Evolutionary conservation across 805 yeast species (phyloP).

Genomic region (Metschnikowia reukaufii): DNA sequence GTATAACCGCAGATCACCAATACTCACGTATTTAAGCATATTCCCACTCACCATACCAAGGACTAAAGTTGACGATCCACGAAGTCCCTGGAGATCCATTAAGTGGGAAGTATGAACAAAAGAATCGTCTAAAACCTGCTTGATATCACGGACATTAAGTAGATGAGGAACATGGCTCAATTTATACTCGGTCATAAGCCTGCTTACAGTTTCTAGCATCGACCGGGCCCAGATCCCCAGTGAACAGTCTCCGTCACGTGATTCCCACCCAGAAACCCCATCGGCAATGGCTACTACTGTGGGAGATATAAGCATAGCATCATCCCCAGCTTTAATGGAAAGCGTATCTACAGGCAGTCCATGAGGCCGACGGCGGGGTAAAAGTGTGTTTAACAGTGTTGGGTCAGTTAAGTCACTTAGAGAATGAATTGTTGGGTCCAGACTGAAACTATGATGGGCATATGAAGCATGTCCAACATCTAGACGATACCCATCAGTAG

Average conservation of each 20-base stretch:
- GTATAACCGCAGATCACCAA: slow-evolving; percentile 52
- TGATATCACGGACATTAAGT: slow-evolving; percentile 43
- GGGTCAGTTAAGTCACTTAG: slow-evolving; percentile 52
- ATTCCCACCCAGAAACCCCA: slow-evolving; percentile 59
- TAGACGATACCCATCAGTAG: slow-evolving; percentile 38
- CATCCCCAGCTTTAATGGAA: slow-evolving; percentile 55
- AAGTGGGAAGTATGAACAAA: slow-evolving; percentile 48
- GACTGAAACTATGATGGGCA: slow-evolving; percentile 45
- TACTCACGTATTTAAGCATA: slow-evolving; percentile 46
- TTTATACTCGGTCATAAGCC: slow-evolving; percentile 47
- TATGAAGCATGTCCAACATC: slow-evolving; percentile 46
- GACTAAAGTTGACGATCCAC: slow-evolving; percentile 51
- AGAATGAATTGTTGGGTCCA: slow-evolving; percentile 45
- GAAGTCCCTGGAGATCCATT: slow-evolving; percentile 48
- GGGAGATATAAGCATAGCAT: slow-evolving; percentile 56
- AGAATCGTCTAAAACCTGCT: slow-evolving; percentile 46
- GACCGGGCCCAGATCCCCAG: slow-evolving; percentile 55
- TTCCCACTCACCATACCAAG: slow-evolving; percentile 51
- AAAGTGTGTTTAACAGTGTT: slow-evolving; percentile 42
- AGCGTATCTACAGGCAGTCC: slow-evolving; percentile 55
- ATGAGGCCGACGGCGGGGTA: slow-evolving; percentile 51
- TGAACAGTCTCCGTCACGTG: slow-evolving; percentile 38
- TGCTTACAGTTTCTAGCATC: slow-evolving; percentile 50
- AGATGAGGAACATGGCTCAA: slow-evolving; percentile 37
- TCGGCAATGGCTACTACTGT: slow-evolving; percentile 55